Base-by-base conservation (phyloP, 2,329 filamentous ascomycete species). In the Ceratocystis destructans region DNA sequence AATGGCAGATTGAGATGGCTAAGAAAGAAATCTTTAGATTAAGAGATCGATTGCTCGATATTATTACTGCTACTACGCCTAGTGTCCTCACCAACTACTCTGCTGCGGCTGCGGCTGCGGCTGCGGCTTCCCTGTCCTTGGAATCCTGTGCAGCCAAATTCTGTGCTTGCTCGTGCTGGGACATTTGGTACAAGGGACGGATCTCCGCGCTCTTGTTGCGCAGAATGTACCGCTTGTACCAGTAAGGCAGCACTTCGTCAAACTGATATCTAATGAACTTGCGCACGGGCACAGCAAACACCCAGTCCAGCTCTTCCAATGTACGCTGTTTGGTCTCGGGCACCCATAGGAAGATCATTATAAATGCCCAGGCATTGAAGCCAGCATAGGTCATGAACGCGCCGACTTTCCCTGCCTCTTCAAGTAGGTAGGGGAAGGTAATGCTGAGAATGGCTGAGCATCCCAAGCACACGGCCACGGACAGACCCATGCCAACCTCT, bases 401-500 rank as follows among this genome's bases (percentile, higher is more conserved):
- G 6, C 78, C 77, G 2, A 66, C 28, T n/a, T 44, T 25, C 12
- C 64, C 64, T 12, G 57, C 55, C 1, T 61, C 17, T 0, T 68
- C 69, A 50, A 83, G 73, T 71, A 83, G 76, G 31, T 77, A 76
- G 22, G 81, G 81, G 69, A 82, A 80, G 0, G 80, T 82, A 15
- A 81, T 75, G 1, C 79, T 77, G 4, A 84, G 73, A 1, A 83
- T 74, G 5, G 77, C 75, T 6, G 76, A 80, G 75, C 80, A 82
- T 74, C 81, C 82, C 69, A 82, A 77, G 70, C 81, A 83, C 1
- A 82, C 85, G 1, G 83, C 82, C 0, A 86, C 83, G 4, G 83
- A 82, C 74, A 81, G 85, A 0, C 78, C 78, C 84, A 87, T 87
- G 45, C 84, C 84, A 3, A 85, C 78, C 72, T 86, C 84, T 69